A percentile compares a stretch with the other conserved stretches of the same genome.
phyloP scores from a whole-genome alignment of 2,329 filamentous ascomycete genomes.

The Epichloe hybrida region DNA sequence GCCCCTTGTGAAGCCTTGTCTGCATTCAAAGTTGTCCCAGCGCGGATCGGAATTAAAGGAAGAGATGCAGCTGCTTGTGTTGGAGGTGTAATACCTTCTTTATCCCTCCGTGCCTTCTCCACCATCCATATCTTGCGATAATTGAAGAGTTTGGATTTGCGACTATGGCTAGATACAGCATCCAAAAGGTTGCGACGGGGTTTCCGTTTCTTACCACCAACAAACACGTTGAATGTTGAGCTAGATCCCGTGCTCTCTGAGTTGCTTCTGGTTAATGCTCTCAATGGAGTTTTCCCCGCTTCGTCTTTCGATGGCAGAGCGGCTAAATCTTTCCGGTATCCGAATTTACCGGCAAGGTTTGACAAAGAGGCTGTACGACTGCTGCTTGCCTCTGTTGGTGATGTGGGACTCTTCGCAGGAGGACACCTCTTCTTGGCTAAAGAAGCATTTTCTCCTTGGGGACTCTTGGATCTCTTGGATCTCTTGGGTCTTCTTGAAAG shows the following conservation, averaged over 20 bases:
- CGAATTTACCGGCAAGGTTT: background rate
- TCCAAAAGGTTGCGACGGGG: conserved; percentile 23
- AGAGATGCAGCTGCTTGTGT: background rate
- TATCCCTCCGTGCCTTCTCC: conserved; percentile 6
- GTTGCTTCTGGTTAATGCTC: background rate
- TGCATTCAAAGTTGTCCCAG: background rate
- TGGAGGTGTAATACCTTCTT: conserved; percentile 3
- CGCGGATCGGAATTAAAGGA: background rate
- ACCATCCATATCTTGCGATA: conserved; percentile 3
- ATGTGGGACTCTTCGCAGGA: background rate
- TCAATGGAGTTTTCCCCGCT: background rate
- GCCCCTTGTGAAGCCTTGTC: background rate
- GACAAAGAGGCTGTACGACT: background rate
- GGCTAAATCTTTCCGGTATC: background rate
- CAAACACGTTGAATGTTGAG: conserved; percentile 29
- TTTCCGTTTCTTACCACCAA: conserved; percentile 26
- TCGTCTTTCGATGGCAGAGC: background rate
- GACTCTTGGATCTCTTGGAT: background rate
- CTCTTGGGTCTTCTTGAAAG: background rate
- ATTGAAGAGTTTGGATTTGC: conserved; percentile 26
- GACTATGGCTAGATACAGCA: conserved; percentile 27
- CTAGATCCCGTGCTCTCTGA: background rate
- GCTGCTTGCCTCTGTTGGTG: background rate
- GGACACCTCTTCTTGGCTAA: background rate
- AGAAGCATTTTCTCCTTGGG: background rate